phyloP scores from a whole-genome alignment of 768 basidiomycete species.

The Baorangia bicolor region DNA sequence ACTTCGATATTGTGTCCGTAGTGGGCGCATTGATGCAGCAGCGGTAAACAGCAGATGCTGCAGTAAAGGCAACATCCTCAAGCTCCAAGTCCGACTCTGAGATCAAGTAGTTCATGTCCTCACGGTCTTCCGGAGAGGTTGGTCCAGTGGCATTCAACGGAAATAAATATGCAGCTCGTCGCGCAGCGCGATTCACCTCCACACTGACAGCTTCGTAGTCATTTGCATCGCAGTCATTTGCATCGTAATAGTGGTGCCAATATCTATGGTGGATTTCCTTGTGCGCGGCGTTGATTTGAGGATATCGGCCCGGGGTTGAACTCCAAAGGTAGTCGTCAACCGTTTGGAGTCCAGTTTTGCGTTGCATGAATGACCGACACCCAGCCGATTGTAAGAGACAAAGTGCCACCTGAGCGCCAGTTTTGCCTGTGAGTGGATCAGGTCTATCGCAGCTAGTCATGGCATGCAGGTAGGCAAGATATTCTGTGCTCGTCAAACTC shows the following conservation, averaged over 20 bases:
- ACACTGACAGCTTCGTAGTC: too few relatives aligned
- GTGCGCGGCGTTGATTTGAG: neutral
- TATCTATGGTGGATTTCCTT: neutral
- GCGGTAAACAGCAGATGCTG: too few relatives aligned
- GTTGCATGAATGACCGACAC: conserved; percentile 38
- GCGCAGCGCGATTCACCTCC: neutral
- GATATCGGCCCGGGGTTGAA: neutral
- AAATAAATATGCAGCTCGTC: neutral
- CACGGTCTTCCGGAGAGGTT: neutral
- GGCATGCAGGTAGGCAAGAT: conserved; percentile 42
- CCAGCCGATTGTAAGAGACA: conserved; percentile 19
- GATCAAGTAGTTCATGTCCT: too few relatives aligned
- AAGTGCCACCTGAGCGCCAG: conserved; percentile 43
- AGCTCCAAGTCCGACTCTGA: neutral
- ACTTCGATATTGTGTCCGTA: neutral
- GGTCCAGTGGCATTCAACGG: neutral
- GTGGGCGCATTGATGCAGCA: too few relatives aligned
- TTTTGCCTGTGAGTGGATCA: conserved; percentile 42
- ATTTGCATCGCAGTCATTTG: too few relatives aligned
- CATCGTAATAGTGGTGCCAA: neutral
- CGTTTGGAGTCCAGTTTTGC: too few relatives aligned
- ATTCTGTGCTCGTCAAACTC: conserved; percentile 26
- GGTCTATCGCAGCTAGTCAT: conserved; percentile 37
- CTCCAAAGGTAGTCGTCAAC: too few relatives aligned
- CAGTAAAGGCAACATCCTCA: too few relatives aligned